phyloP scores from a whole-genome alignment of 306 rosid genomes.

The Vicia villosa region DNA sequence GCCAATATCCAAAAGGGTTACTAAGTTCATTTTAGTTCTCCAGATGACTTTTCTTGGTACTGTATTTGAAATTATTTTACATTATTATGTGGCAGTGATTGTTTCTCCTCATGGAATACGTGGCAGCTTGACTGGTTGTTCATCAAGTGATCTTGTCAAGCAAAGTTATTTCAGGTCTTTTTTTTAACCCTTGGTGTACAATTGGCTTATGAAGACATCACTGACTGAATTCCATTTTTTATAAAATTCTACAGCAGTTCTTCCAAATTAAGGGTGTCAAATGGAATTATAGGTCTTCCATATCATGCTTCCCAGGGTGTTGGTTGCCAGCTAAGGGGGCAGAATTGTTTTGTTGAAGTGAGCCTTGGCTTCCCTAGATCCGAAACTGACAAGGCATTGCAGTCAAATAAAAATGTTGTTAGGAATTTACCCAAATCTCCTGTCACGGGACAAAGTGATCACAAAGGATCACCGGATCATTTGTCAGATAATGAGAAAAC shows the following conservation, averaged over 20 bases:
- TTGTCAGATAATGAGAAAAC: conserved; percentile 62
- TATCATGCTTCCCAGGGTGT: conserved; percentile 78
- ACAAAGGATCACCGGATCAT: conserved; percentile 62
- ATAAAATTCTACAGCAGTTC: conserved; percentile 52
- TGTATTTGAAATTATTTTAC: conserved; percentile 36
- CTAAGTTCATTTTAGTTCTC: conserved; percentile 24
- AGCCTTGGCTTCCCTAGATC: conserved; percentile 78
- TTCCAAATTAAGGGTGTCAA: conserved; percentile 66
- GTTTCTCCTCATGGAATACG: conserved; percentile 98
- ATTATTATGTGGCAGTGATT: conserved; percentile 61
- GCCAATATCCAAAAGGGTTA: conserved; percentile 15
- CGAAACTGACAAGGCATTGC: conserved; percentile 55
- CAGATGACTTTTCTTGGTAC: conserved; percentile 22
- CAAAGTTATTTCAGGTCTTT: conserved; percentile 81
- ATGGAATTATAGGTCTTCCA: conserved; percentile 78
- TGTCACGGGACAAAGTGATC: conserved; percentile 63
- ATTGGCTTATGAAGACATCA: conserved; percentile 27
- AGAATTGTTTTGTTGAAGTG: conserved; percentile 87
- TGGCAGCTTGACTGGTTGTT: conserved; percentile 92
- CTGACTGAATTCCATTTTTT: conserved; percentile 28
- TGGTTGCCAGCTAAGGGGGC: conserved; percentile 82
- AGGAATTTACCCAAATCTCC: conserved; percentile 57
- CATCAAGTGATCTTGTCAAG: conserved; percentile 89
- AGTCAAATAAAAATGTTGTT: conserved; percentile 48
- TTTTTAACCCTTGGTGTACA: conserved; percentile 26